phyloP scores from a whole-genome alignment of 2,329 filamentous ascomycete species.

The Didymella lethalis region DNA sequence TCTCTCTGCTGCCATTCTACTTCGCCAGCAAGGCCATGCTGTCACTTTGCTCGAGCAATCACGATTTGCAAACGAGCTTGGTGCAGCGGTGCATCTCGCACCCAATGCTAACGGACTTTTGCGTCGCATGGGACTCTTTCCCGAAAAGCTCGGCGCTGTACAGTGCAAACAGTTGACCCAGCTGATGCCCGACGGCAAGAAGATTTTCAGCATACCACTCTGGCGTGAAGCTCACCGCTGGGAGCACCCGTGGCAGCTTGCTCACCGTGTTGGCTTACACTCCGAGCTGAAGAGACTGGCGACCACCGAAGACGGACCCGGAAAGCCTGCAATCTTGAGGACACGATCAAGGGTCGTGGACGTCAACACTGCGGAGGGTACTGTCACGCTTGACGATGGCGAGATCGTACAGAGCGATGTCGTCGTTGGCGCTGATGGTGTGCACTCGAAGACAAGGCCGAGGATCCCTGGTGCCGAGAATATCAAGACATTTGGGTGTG shows the following conservation, averaged over 20 bases:
- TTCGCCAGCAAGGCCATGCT: constrained; percentile 54
- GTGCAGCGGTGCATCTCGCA: constrained; percentile 68
- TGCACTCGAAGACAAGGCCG: constrained; percentile 52
- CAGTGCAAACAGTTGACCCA: constrained; percentile 45
- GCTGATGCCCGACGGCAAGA: constrained; percentile 50
- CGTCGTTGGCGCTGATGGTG: constrained; percentile 64
- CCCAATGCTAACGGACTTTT: constrained; percentile 69
- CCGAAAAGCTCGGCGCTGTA: constrained; percentile 52
- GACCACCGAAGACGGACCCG: constrained; percentile 47
- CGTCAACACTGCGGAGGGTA: constrained; percentile 49
- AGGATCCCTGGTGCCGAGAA: constrained; percentile 38
- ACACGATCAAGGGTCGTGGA: constrained; percentile 55
- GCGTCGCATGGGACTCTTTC: constrained; percentile 54
- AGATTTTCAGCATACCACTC: constrained; percentile 49
- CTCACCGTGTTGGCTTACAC: constrained; percentile 64
- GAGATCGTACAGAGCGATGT: constrained; percentile 57
- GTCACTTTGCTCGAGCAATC: constrained; percentile 56
- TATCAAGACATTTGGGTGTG: constrained; percentile 55
- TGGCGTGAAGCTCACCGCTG: constrained; percentile 54
- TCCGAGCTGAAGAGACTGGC: constrained; percentile 60
- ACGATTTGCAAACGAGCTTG: constrained; percentile 62
- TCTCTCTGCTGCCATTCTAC: constrained; percentile 60
- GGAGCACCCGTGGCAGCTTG: constrained; percentile 63
- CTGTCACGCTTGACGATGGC: constrained; percentile 50
- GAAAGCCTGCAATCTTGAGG: constrained; percentile 50